Evolutionary conservation across 805 yeast species (phyloP), one percentile per base, ranked within the genome.

Genomic region (Yarrowia osloensis): DNA sequence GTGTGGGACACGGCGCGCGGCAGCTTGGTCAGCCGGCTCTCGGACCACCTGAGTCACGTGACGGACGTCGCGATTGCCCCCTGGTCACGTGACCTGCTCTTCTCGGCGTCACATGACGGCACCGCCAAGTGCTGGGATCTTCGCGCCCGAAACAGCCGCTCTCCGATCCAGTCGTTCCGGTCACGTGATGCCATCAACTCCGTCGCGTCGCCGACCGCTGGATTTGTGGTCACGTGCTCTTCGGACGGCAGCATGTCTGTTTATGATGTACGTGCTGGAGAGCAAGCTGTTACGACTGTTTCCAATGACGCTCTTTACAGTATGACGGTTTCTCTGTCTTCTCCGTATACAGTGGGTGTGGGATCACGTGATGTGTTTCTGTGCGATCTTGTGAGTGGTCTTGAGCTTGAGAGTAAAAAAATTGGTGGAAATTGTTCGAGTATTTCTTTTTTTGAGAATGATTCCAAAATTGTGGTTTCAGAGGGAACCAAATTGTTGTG

Each of bases 101-200:
- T 74, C 5, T 62, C 74, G 13, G 78, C 71, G 3, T 71, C 77
- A 12, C 73, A 70, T 50, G 80, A 77, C 59, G 70, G 75, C 8
- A 70, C 73, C 1, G 78, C 75, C 19, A 70, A 74, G 26, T 57
- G 76, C 7, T 77, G 80, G 80, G 80, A 77, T 68, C 46, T 68
- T 29, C 66, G 76, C 40, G 67, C 75, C 3, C 31, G 67, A 0
- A 49, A 68, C 1, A 49, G 49, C 4, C 46, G 46, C 29, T 72
- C 67, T 22, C 82, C 83, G 1, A 69, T 79, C 0, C 83, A 80
- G 69, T 67, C 71, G 17, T 74, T 78, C 22, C 66, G 78, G 12
- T 74, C 78, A 62, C 67, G 68, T 39, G 83, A 78, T 62, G 71
- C 76, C n/a, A 71, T 77, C 1, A 68, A 76, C 11, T 52, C 69